phyloP scores from a whole-genome alignment of 1,284 basidiomycete species.

The Tylopilus sp. region DNA sequence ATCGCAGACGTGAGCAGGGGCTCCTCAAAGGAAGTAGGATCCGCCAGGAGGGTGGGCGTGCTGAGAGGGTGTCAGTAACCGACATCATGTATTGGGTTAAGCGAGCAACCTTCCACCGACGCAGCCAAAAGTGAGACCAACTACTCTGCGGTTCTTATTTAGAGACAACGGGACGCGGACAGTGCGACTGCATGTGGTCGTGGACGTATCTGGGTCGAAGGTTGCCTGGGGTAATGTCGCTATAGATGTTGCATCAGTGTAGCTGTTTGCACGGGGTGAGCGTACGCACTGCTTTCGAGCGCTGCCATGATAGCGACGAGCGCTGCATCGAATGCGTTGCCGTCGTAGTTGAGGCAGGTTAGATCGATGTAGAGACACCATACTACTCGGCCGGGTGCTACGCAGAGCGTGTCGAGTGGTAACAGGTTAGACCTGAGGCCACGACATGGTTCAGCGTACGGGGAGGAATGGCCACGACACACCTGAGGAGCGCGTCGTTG shows the following conservation, averaged over 20 bases:
- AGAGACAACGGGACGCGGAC: conserved; percentile 17
- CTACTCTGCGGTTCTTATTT: conserved; percentile 10
- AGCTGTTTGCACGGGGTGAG: not conserved
- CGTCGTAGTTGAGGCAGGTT: conserved; percentile 95
- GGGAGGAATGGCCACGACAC: conserved; percentile 25
- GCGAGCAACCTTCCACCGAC: conserved; percentile 35
- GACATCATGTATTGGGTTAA: conserved; percentile 11
- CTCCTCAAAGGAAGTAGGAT: conserved; percentile 89
- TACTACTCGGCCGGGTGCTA: conserved; percentile 73
- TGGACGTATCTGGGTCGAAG: conserved; percentile 66
- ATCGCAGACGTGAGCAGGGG: conserved; percentile 73
- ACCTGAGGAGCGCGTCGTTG: conserved; percentile 75
- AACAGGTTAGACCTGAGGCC: conserved; percentile 63
- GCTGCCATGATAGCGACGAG: conserved; percentile 86
- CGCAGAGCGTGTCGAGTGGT: conserved; percentile 68
- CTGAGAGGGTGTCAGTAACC: conserved; percentile 11
- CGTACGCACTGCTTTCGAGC: conserved; percentile 71
- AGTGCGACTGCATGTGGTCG: conserved; percentile 62
- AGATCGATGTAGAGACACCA: conserved; percentile 95
- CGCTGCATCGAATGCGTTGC: conserved; percentile 90
- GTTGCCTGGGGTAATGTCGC: conserved; percentile 72
- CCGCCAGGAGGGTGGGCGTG: conserved; percentile 62
- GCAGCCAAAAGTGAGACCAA: conserved; percentile 48
- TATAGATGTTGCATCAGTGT: conserved; percentile 32
- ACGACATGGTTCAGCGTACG: not conserved